These are phyloP conservation scores for Saitozyma podzolica DNA, from an alignment of 768 basidiomycete genomes.

Conservation along the genomic window DNA sequence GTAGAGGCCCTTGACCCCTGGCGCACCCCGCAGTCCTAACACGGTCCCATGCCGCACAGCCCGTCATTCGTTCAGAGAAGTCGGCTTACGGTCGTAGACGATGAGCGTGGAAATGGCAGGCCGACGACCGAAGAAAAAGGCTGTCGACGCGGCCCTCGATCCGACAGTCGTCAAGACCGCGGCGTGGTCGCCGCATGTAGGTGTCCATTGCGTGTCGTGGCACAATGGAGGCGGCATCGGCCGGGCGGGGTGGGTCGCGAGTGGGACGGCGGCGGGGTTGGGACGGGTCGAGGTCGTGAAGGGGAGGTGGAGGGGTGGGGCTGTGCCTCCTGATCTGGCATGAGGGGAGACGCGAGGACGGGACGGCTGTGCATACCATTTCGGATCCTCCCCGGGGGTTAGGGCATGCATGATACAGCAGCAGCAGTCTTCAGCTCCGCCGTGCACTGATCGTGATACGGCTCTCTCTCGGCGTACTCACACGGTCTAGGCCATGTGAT, in stretches of 20 bases:
- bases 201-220: slow-evolving; percentile 78
- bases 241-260: slow-evolving; percentile 65
- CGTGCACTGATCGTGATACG: too few relatives aligned
- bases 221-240: slow-evolving; percentile 71
- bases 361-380: too few relatives aligned
- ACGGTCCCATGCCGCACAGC: background rate
- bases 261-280: slow-evolving; percentile 78
- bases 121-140: background rate
- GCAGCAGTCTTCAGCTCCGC: background rate
- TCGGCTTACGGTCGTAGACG: background rate
- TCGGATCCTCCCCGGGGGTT: background rate
- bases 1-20: background rate
- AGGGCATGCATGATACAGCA: background rate
- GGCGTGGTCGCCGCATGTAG: slow-evolving; percentile 79
- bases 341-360: too few relatives aligned
- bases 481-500: too few relatives aligned
- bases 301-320: slow-evolving; percentile 70
- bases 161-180: slow-evolving; percentile 39
- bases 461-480: too few relatives aligned
- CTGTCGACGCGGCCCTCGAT: background rate
- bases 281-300: slow-evolving; percentile 78
- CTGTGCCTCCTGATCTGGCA: background rate
- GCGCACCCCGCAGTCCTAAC: background rate
- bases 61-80: slow-evolving; percentile 46
- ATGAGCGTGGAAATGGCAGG: slow-evolving; percentile 28